A percentile compares a stretch with the other conserved stretches of the same genome.
These are phyloP conservation scores for Cercophora newfieldiana DNA, from an alignment of 495 filamentous ascomycete genomes.

Conservation along the genomic window DNA sequence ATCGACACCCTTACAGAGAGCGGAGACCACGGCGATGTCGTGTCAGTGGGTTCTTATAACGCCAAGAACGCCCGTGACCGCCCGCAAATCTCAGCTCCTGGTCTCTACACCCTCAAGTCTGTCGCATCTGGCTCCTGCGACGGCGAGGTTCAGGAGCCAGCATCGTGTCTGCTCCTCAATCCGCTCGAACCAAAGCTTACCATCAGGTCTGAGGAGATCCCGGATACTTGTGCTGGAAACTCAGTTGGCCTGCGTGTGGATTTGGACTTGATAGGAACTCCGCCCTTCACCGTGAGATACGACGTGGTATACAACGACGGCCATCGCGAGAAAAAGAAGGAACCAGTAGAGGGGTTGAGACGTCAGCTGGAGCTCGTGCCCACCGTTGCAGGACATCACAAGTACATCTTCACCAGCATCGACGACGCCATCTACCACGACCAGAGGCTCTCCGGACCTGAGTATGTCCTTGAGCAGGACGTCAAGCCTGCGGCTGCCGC, in stretches of 20 bases:
- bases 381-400: constrained; percentile 75
- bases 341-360: constrained; percentile 64
- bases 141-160: constrained; percentile 88
- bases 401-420: constrained; percentile 78
- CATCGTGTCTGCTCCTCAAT: constrained; percentile 85
- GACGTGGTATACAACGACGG: constrained; percentile 60
- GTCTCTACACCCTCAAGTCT: constrained; percentile 79
- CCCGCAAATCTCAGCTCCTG: constrained; percentile 68
- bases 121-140: constrained; percentile 76
- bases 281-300: constrained; percentile 80
- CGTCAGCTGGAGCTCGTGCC: constrained; percentile 85
- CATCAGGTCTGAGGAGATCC: constrained; percentile 73
- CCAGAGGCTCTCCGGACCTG: constrained; percentile 51
- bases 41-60: constrained; percentile 52
- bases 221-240: constrained; percentile 91
- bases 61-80: constrained; percentile 51
- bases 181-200: constrained; percentile 81
- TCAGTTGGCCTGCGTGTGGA: constrained; percentile 87
- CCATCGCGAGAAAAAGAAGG: constrained; percentile 36
- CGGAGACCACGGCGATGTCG: constrained; percentile 60
- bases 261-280: constrained; percentile 84
- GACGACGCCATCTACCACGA: constrained; percentile 76
- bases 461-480: constrained; percentile 73
- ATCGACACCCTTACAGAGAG: constrained; percentile 61
- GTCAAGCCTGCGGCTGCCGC: constrained; percentile 91